These are phyloP conservation scores for Urochloa ruziziensis DNA, from an alignment of 176 grass and related monocot species.

Conservation along the genomic window DNA sequence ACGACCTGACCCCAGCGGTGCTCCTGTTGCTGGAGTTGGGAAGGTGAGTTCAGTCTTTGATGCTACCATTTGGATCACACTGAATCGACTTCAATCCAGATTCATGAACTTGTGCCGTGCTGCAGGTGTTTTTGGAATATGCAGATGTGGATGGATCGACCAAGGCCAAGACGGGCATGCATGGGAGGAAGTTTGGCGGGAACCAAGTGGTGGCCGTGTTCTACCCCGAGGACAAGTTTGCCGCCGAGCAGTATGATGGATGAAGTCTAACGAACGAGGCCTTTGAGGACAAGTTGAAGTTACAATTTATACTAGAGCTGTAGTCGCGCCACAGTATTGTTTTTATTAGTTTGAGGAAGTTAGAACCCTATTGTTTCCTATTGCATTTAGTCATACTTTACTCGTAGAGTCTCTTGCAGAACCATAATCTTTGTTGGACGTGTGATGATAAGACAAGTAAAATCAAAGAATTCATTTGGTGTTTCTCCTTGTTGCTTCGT, in stretches of 20 bases:
- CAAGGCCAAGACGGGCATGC: conserved; percentile 71
- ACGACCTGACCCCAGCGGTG: conserved; percentile 69
- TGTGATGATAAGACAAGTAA: no score
- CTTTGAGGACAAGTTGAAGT: conserved; percentile 86
- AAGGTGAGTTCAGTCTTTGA: conserved; percentile 54
- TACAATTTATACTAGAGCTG: background rate
- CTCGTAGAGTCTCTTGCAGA: no score
- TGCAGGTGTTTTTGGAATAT: conserved; percentile 96
- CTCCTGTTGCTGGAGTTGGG: conserved; percentile 67
- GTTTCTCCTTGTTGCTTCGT: no score
- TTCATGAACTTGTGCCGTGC: background rate
- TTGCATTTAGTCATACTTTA: background rate
- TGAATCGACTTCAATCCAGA: background rate
- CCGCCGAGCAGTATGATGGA: conserved; percentile 53
- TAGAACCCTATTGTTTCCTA: background rate
- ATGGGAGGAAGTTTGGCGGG: conserved; percentile 76
- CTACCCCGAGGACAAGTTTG: conserved; percentile 82
- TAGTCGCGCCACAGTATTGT: background rate
- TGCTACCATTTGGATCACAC: background rate
- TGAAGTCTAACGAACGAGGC: no score
- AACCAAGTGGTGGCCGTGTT: conserved; percentile 78
- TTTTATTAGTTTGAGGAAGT: background rate
- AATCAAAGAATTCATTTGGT: no score
- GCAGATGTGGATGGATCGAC: conserved; percentile 73
- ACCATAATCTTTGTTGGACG: no score